A percentile compares a stretch with the other conserved stretches of the same genome.
These are phyloP conservation scores for Mariannaea sp. DNA, from an alignment of 2,329 filamentous ascomycete genomes.

Conservation along the genomic window DNA sequence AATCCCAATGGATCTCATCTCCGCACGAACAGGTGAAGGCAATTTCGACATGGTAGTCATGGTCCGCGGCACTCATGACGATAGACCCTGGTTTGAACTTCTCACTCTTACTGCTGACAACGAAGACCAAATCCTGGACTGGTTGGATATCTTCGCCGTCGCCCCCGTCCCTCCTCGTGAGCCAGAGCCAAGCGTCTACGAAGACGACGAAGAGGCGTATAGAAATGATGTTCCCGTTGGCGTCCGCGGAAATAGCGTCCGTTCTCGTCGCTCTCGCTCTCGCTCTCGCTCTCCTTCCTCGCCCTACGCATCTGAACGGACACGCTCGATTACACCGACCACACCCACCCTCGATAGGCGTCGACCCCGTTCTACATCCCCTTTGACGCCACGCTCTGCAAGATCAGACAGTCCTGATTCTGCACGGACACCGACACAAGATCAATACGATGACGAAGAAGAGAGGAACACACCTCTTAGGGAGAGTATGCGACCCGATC, in stretches of 20 bases:
- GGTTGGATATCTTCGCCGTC: slow-evolving; percentile 77
- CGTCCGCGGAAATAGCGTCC: slow-evolving; percentile 35
- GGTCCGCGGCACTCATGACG: slow-evolving; percentile 72
- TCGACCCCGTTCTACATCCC: slow-evolving; percentile 30
- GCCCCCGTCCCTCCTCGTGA: slow-evolving; percentile 54
- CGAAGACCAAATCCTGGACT: slow-evolving; percentile 79
- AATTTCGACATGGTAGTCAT: slow-evolving; percentile 80
- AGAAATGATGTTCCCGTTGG: slow-evolving; percentile 42
- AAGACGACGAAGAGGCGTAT: slow-evolving; percentile 34
- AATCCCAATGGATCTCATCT: slow-evolving; percentile 72
- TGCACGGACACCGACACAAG: slow-evolving; percentile 47
- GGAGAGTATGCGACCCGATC: slow-evolving; percentile 47
- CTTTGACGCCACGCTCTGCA: slow-evolving; percentile 33
- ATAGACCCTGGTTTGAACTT: slow-evolving; percentile 80
- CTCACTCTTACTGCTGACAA: slow-evolving; percentile 77
- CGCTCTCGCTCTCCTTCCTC: slow-evolving; percentile 21
- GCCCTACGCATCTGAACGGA: slow-evolving; percentile 24
- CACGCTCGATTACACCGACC: slow-evolving; percentile 43
- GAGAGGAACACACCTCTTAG: slow-evolving; percentile 40
- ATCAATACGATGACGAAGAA: slow-evolving; percentile 35
- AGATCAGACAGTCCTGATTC: slow-evolving; percentile 31
- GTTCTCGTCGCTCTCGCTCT: slow-evolving; percentile 27
- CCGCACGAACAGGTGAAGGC: slow-evolving; percentile 75
- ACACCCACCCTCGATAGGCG: slow-evolving; percentile 36
- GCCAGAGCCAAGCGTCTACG: slow-evolving; percentile 42